A percentile compares a stretch with the other conserved stretches of the same genome.
These are phyloP conservation scores for Evernia prunastri DNA, from an alignment of 495 filamentous ascomycete genomes.

Conservation along the genomic window DNA sequence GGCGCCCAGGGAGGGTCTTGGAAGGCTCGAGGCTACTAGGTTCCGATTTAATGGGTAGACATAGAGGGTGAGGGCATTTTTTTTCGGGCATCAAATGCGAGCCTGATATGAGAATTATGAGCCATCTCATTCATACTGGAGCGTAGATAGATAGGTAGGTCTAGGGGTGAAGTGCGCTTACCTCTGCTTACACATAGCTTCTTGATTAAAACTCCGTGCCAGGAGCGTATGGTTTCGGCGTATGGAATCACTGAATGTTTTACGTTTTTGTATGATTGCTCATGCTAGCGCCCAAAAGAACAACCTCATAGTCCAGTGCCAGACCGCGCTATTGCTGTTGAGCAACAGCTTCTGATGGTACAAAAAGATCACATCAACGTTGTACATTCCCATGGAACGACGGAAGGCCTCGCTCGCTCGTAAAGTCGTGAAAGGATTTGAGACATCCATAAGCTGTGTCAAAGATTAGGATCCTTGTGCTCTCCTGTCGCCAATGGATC, in stretches of 20 bases:
- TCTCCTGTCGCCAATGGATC: conserved; percentile 19
- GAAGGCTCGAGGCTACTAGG: conserved; percentile 71
- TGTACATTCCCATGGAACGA: conserved; percentile 10
- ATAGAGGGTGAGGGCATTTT: conserved; percentile 1
- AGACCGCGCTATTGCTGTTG: background rate
- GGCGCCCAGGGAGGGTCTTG: conserved; percentile 84
- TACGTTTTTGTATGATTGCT: conserved; percentile 8
- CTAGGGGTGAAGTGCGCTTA: background rate
- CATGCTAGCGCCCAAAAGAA: background rate
- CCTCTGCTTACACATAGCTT: background rate
- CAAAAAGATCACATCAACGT: conserved; percentile 6
- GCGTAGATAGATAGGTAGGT: background rate
- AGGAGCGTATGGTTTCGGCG: background rate
- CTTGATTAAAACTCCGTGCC: background rate
- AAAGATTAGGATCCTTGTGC: conserved; percentile 14
- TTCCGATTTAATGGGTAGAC: conserved; percentile 70
- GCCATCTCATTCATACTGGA: background rate
- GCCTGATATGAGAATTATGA: background rate
- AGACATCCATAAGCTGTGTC: background rate
- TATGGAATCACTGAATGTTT: background rate
- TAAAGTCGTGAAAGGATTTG: conserved; percentile 19
- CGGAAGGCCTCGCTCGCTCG: conserved; percentile 21
- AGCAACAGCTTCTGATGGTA: conserved; percentile 2
- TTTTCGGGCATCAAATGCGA: background rate
- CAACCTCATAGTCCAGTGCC: conserved; percentile 5